Percentiles rank a stretch among this genome's conserved stretches.
phyloP scores from a whole-genome alignment of 2,329 filamentous ascomycete genomes.

The Talaromyces rugulosus region DNA sequence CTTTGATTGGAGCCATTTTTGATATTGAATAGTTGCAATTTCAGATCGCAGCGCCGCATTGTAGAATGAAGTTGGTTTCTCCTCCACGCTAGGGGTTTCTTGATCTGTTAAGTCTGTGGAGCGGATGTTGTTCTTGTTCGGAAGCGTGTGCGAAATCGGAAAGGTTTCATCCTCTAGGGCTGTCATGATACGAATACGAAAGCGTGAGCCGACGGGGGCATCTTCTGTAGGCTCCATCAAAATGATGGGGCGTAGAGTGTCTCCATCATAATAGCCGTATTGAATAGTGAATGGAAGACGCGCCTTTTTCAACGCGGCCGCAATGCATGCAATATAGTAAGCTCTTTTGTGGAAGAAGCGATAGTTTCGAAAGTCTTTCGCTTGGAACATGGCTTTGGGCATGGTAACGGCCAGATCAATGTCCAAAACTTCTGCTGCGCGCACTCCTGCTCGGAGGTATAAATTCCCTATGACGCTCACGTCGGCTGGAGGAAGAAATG shows the following conservation, averaged over 20 bases:
- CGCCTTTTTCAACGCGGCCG: conserved; percentile 62
- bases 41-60: conserved; percentile 82
- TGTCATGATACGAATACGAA: conserved; percentile 71
- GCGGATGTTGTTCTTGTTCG: conserved; percentile 67
- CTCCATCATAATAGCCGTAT: conserved; percentile 68
- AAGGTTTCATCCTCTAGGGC: conserved; percentile 68
- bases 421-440: conserved; percentile 49
- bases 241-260: conserved; percentile 69
- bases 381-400: conserved; percentile 74
- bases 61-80: conserved; percentile 73
- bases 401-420: conserved; percentile 87
- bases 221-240: conserved; percentile 37
- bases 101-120: conserved; percentile 31
- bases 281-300: conserved; percentile 54
- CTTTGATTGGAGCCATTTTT: conserved; percentile 69
- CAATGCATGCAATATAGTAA: conserved; percentile 82
- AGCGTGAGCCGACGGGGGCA: conserved; percentile 38
- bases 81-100: conserved; percentile 29
- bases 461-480: conserved; percentile 91
- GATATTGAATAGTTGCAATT: conserved; percentile 66
- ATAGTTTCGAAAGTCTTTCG: conserved; percentile 90
- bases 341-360: conserved; percentile 93
- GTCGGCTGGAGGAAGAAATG: conserved; percentile 69
- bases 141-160: conserved; percentile 64
- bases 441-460: conserved; percentile 68